Percentiles rank a stretch among this genome's conserved stretches.
Conservation (phyloP, 176 grass and related monocot species). For the Carex cristatella region DNA sequence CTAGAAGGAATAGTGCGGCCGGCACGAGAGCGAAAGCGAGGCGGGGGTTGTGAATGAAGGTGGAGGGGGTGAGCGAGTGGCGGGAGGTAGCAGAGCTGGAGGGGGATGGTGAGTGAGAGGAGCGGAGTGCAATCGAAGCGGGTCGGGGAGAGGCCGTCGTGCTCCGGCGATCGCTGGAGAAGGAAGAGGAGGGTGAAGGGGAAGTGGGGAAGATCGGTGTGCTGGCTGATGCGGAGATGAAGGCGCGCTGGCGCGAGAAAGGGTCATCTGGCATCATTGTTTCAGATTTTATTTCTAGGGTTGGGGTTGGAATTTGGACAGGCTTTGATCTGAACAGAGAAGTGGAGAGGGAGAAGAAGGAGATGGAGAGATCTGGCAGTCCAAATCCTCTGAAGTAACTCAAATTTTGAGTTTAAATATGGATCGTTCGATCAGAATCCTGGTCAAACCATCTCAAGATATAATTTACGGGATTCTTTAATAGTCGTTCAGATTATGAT, state of each 20-base stretch:
- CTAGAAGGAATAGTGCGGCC: slow-evolving; percentile 77
- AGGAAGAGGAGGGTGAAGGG: slow-evolving; percentile 35
- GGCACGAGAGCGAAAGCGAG: slow-evolving; percentile 62
- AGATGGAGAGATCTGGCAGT: not conserved
- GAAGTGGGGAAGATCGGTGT: slow-evolving; percentile 53
- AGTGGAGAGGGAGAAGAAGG: not conserved
- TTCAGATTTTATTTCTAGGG: slow-evolving; percentile 3
- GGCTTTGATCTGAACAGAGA: slow-evolving; percentile 13
- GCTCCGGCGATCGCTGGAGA: slow-evolving; percentile 41
- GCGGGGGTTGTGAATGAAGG: slow-evolving; percentile 66
- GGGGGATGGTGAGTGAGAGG: slow-evolving; percentile 21
- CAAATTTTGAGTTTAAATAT: too few relatives aligned
- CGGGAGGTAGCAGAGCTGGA: not conserved
- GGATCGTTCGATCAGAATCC: too few relatives aligned
- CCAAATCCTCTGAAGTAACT: too few relatives aligned
- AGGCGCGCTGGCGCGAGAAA: slow-evolving; percentile 46
- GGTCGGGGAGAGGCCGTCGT: slow-evolving; percentile 51
- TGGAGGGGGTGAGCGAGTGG: slow-evolving; percentile 31
- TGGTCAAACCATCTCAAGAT: too few relatives aligned
- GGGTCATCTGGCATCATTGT: slow-evolving; percentile 66
- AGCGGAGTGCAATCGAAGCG: slow-evolving; percentile 30
- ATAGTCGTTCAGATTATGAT: too few relatives aligned
- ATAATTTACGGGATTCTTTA: too few relatives aligned
- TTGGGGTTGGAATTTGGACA: slow-evolving; percentile 39
- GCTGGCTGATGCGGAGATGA: slow-evolving; percentile 62